Evolutionary conservation across 495 filamentous ascomycete genomes (phyloP), one percentile per base, ranked within the genome.

Genomic region (Penicillium verhagenii): DNA sequence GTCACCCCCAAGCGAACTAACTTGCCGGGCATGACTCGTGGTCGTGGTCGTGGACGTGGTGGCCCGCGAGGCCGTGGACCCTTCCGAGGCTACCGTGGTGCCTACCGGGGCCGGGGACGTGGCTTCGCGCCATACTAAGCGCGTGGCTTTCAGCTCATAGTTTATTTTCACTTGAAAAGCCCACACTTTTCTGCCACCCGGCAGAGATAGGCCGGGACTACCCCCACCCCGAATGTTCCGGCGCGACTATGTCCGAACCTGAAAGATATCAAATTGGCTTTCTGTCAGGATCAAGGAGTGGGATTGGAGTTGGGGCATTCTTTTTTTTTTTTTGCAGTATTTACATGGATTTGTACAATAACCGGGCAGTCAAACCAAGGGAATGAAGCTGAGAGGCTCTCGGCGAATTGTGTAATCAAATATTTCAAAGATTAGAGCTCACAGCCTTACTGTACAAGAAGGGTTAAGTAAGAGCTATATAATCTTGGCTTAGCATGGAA

Each of bases 1-100:
- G 89, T 99, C 31, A 90, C 92, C 2, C 95, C 95, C 4, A 99
- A 99, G 73, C 88, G 95, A 37, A 99, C 95, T 47, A 99, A 99
- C 68, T 75, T 99, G 38, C 95, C 95, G 1, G 95, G 95, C 56
- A 90, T 97, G 90, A 85, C 86, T 57, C 84, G 92, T 25, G 89
- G 88, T 26, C 81, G 89, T 47, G 86, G 93, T 18, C 81, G 90
- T 52, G 86, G 86, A 21, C 35, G 50, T 50, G 81, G 82, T 37
- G 77, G 79, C 56, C 83, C 86, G 50, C 83, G 91, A 48, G 83
- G 91, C 47, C 83, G 86, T 37, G 76, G 84, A 57, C 76, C 19
- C 31, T 39, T 38, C 37, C 33, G 49, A 29, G 49, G 49, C 18
- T 43, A 29, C 11, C 50, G 50, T 19, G 50, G 50, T 33, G 86